Conservation (phyloP, 2,329 filamentous ascomycete species). For the Colletotrichum godetiae region DNA sequence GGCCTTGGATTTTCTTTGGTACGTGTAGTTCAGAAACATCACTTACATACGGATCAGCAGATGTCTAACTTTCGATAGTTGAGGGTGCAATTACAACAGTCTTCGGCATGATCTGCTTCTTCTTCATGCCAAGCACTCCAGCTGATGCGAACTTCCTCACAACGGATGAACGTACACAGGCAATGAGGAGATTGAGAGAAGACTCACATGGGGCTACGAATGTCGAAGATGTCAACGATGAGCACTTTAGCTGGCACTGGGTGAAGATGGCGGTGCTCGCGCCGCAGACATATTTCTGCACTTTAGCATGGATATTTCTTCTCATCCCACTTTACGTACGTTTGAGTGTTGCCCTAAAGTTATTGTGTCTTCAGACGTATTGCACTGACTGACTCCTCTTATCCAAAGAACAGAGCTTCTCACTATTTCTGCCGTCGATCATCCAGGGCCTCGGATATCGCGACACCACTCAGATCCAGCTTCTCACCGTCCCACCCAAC, state of each 20-base stretch:
- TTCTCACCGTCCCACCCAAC: neutral
- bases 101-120: neutral
- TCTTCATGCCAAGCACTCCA: neutral
- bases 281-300: slow-evolving; percentile 43
- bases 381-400: neutral
- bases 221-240: slow-evolving; percentile 45
- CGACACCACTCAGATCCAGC: neutral
- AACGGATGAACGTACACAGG: neutral
- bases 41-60: neutral
- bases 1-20: neutral
- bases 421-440: neutral
- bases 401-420: neutral
- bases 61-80: neutral
- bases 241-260: slow-evolving; percentile 54
- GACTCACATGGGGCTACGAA: neutral
- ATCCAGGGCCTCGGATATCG: neutral
- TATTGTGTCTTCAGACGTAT: neutral
- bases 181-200: neutral
- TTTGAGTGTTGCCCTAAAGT: neutral
- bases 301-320: neutral
- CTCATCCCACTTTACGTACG: neutral
- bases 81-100: neutral
- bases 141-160: neutral
- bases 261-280: slow-evolving; percentile 45
- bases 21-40: no score